Percentiles rank a stretch among this genome's conserved stretches.
phyloP scores from a whole-genome alignment of 1,284 basidiomycete species.

The Naganishia liquefaciens region DNA sequence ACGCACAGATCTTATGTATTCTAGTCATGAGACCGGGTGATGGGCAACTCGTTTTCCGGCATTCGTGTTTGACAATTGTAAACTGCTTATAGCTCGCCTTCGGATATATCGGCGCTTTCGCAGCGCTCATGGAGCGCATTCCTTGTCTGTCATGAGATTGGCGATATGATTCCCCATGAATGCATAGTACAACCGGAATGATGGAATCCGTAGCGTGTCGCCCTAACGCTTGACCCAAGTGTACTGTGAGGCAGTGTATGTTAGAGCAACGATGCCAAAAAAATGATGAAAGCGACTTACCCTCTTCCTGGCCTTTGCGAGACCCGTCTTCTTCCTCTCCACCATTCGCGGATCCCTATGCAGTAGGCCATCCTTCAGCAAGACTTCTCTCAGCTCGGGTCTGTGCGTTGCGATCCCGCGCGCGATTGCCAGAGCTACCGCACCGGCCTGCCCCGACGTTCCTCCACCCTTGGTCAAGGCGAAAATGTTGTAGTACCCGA shows the following conservation, averaged over 20 bases:
- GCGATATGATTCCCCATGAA: conserved; percentile 1
- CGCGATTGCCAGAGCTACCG: conserved; percentile 78
- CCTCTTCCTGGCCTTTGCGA: conserved; percentile 86
- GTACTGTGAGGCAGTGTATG: conserved; percentile 59
- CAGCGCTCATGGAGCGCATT: neutral
- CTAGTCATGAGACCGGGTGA: no score
- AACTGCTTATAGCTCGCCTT: no score
- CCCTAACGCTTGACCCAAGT: conserved; percentile 91
- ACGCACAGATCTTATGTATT: no score
- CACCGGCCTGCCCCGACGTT: conserved; percentile 85
- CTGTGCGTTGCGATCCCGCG: conserved; percentile 75
- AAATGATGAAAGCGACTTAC: conserved; percentile 59
- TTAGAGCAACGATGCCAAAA: conserved; percentile 31
- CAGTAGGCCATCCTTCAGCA: conserved; percentile 78
- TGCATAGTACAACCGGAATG: conserved; percentile 21
- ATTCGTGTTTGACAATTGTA: no score
- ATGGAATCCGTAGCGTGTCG: neutral
- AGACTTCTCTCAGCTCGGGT: conserved; percentile 64
- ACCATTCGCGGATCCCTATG: conserved; percentile 95
- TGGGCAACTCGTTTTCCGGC: no score
- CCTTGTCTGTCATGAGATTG: no score
- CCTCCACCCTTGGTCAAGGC: conserved; percentile 86
- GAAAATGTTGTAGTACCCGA: conserved; percentile 92
- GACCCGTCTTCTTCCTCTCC: conserved; percentile 93
- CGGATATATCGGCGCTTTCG: no score